Base-by-base conservation (phyloP, 2,329 filamentous ascomycete genomes). In the Chaetomiaceae sp. region DNA sequence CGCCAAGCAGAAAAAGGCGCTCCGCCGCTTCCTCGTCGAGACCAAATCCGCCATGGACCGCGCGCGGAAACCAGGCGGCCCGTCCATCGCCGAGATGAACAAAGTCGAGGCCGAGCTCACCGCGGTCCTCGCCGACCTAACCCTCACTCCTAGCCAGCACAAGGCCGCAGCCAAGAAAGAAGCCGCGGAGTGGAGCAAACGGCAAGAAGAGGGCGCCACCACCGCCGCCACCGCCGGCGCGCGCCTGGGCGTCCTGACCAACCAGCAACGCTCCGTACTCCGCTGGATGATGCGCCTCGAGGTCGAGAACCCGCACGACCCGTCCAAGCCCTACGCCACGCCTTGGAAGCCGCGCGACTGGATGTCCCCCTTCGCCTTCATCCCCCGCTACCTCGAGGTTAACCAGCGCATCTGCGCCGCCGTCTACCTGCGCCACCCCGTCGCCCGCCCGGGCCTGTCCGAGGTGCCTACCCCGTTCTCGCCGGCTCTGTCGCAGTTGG, bases 341-440 rank as follows among this genome's bases (percentile, higher is more conserved):
- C 94, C 94, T 11, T 99, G 94, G 94, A 74, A 79, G 59, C 94
- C 94, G 11, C 80, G 90, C 51, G 80, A 86, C 48, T 97, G 82
- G 71, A 95, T 99, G 88, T 79, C 82, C 47, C 85, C 91, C 0
- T 99, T 99, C 71, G 90, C 91, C 21, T 96, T 96, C 71, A 90
- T 99, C 61, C 94, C 94, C 10, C 78, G 88, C 49, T 99, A 97
- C 70, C 81, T 99, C 56, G 95, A 99, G 74, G 94, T 99, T 63
- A 96, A 97, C 76, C 94, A 95, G 71, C 95, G 91, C 66, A 87
- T 97, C 64, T 99, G 94, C 72, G 86, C 91, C 1, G 94, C 94
- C 10, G 90, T 99, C 36, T 99, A 99, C 70, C 74, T 99, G 57
- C 81, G 94, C 53, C 92, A 99, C 74, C 94, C 94, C 0, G 92